Evolutionary conservation across 257 asterid species (phyloP), one percentile per base, ranked within the genome.

Genomic region (Solanum etuberosum): DNA sequence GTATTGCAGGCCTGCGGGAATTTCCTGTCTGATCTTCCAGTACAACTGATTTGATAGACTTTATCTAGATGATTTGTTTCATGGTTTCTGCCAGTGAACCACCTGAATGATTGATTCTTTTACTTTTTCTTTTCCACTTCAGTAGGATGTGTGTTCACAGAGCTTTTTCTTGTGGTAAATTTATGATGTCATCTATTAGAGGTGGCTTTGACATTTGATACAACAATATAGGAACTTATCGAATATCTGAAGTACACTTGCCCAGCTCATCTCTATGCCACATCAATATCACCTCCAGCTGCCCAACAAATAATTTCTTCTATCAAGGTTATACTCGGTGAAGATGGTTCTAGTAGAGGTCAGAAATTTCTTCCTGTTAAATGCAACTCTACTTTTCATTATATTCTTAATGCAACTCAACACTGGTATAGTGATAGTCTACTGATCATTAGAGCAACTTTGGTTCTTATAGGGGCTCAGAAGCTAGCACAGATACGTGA

Each of bases 261-360:
- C 87, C 99, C 99, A 87, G 99, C 98, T 91, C 99, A 97, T 90
- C 92, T 95, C 85, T 97, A 97, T 90, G 99, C 98, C 86, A 95
- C 99, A 67, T 97, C 99, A n/a, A 90, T 97, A 86, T 94, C 99
- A 27, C 99, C 99, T 65, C 99, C 99, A 72, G 96, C 98, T 86
- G 98, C 98, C 57, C 95, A 97, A 92, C 99, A 97, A 91, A 97
- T 94, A 46, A 94, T 97, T 65, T 97, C 99, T 88, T 88, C 99
- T 84, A 90, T 97, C 88, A 90, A 90, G 91, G 99, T 97, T 90
- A 87, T 97, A 91, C 97, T 94, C 87, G 99, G 99, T 89, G 98
- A 94, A 89, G 99, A 97, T 89, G 98, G 99, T 88, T 92, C 99
- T 89, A 92, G 92, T 90, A 91, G 99, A 94, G 98, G 99, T 95